phyloP scores from a whole-genome alignment of 371 early-diverging fungal species.

The Apophysomyces variabilis region DNA sequence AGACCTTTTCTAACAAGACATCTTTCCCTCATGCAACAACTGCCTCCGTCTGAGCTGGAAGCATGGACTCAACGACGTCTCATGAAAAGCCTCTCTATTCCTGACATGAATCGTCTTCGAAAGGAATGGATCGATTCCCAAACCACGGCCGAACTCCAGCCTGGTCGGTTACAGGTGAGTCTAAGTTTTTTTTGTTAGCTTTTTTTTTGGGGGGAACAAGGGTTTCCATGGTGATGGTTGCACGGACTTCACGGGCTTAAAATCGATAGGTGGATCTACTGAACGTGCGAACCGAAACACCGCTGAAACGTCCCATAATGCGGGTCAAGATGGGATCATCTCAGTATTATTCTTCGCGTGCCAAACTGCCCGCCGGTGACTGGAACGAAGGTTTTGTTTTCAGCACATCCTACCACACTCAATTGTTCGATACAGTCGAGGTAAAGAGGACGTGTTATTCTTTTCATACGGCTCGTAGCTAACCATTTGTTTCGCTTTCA shows the following conservation, averaged over 20 bases:
- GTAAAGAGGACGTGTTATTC: slow-evolving; percentile 19
- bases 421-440: slow-evolving; percentile 53
- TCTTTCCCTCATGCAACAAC: neutral
- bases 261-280: slow-evolving; percentile 45
- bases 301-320: slow-evolving; percentile 43
- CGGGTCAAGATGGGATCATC: slow-evolving; percentile 51
- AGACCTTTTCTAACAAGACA: neutral
- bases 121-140: slow-evolving; percentile 44
- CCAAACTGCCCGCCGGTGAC: slow-evolving; percentile 40
- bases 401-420: slow-evolving; percentile 46
- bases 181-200: neutral
- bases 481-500: neutral
- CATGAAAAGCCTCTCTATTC: slow-evolving; percentile 37
- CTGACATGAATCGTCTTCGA: slow-evolving; percentile 37
- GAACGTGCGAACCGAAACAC: slow-evolving; percentile 44
- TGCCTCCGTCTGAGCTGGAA: slow-evolving; percentile 18
- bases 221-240: no score
- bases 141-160: slow-evolving; percentile 18
- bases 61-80: slow-evolving; percentile 16
- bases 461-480: neutral
- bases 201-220: neutral
- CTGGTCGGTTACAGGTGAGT: slow-evolving; percentile 42
- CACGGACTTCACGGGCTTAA: no score
- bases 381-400: slow-evolving; percentile 57
- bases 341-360: slow-evolving; percentile 44